phyloP scores from a whole-genome alignment of 2,329 filamentous ascomycete genomes.

The Aspergillus aculeatus region DNA sequence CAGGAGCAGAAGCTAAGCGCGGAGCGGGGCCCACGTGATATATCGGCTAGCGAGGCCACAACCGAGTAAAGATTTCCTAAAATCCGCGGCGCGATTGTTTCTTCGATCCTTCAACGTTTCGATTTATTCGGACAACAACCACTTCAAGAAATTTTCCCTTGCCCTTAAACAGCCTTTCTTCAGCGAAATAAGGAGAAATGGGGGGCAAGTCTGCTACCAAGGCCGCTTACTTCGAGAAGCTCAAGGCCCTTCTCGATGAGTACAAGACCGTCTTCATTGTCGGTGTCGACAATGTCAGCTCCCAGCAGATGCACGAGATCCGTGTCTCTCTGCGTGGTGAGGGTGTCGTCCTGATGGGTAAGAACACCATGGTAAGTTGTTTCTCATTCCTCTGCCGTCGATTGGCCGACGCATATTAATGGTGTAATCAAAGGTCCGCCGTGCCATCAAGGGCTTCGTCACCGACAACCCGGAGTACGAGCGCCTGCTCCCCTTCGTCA shows the following conservation, averaged over 20 bases:
- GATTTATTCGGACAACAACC: constrained; percentile 27
- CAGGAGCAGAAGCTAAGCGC: background rate
- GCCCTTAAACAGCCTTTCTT: constrained; percentile 99
- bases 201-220: constrained; percentile 96
- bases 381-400: background rate
- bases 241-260: constrained; percentile 93
- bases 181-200: constrained; percentile 89
- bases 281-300: constrained; percentile 98
- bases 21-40: constrained; percentile 30
- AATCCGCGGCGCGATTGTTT: constrained; percentile 17
- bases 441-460: constrained; percentile 95
- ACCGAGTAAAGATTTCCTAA: constrained; percentile 30
- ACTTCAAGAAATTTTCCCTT: constrained; percentile 54
- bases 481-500: constrained; percentile 92
- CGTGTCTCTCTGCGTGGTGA: constrained; percentile 84
- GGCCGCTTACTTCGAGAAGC: constrained; percentile 98
- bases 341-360: constrained; percentile 97
- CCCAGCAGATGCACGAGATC: constrained; percentile 99
- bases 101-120: constrained; percentile 26
- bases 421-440: constrained; percentile 66
- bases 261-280: constrained; percentile 99
- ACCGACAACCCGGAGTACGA: constrained; percentile 92
- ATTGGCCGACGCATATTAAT: constrained; percentile 8
- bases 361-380: constrained; percentile 93
- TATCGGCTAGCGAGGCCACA: constrained; percentile 42